Percentiles rank a stretch among this genome's conserved stretches.
Conservation (phyloP, 768 basidiomycete species). For the Cubamyces lactineus region DNA sequence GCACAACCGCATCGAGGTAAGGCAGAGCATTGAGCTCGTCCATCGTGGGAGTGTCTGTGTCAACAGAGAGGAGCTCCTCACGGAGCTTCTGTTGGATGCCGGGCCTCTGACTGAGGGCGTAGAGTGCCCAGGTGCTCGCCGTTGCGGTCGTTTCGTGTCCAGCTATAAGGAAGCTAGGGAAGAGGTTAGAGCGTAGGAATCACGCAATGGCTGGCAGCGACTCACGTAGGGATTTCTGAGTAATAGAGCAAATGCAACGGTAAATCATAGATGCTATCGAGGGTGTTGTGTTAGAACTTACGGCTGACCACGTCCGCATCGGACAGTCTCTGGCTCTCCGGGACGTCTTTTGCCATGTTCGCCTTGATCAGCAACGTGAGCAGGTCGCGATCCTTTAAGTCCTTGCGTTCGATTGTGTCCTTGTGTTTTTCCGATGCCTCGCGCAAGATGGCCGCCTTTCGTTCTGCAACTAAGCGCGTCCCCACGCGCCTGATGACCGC, state of each 20-base stretch:
- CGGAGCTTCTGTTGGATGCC: constrained; percentile 43
- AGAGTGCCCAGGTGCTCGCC: constrained; percentile 42
- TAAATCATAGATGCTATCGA: not conserved
- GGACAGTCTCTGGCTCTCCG: constrained; percentile 54
- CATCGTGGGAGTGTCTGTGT: constrained; percentile 57
- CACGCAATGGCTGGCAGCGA: not conserved
- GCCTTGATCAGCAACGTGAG: constrained; percentile 63
- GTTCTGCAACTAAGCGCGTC: constrained; percentile 32
- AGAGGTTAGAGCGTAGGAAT: not conserved
- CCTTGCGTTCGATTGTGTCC: constrained; percentile 37
- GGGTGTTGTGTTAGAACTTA: constrained; percentile 36
- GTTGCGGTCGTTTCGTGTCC: constrained; percentile 48
- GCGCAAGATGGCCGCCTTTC: constrained; percentile 18
- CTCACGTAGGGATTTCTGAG: constrained; percentile 33
- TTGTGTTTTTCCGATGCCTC: constrained; percentile 28
- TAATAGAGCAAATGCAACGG: no score
- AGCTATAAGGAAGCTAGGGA: constrained; percentile 34
- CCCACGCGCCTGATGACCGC: constrained; percentile 34
- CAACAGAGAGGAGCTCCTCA: constrained; percentile 44
- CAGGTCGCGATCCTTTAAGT: constrained; percentile 51
- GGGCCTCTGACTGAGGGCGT: constrained; percentile 42
- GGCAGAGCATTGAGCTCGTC: constrained; percentile 67
- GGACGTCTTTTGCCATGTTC: constrained; percentile 64
- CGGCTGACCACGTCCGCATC: constrained; percentile 65
- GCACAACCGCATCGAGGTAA: constrained; percentile 69